Evolutionary conservation across 2,329 filamentous ascomycete genomes (phyloP).

Genomic region (Fusarium tupiense): DNA sequence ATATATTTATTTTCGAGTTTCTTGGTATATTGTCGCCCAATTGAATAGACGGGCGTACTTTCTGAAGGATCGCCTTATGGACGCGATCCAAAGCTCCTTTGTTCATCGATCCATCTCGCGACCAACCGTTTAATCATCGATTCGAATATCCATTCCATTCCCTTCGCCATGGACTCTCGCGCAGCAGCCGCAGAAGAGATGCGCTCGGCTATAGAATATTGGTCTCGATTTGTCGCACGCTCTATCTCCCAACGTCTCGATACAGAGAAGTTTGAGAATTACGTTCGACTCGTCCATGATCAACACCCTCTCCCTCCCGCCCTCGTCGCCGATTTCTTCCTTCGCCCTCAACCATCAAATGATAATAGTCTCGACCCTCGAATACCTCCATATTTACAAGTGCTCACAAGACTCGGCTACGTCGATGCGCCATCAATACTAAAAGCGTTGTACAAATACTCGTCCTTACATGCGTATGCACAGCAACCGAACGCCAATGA

Average conservation of each 20-base stretch:
- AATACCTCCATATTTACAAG: slow-evolving; percentile 67
- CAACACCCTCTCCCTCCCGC: slow-evolving; percentile 62
- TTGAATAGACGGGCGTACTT: not conserved
- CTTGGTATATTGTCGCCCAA: not conserved
- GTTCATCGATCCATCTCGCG: not conserved
- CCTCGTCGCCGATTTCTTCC: slow-evolving; percentile 66
- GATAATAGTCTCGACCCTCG: slow-evolving; percentile 66
- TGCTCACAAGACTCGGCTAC: slow-evolving; percentile 60
- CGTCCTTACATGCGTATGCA: slow-evolving; percentile 57
- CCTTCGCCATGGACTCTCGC: slow-evolving; percentile 42
- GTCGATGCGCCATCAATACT: slow-evolving; percentile 67
- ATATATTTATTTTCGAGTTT: not conserved
- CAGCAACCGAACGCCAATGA: slow-evolving; percentile 29
- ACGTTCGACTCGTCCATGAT: slow-evolving; percentile 58
- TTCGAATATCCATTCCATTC: not conserved
- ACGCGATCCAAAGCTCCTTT: slow-evolving; percentile 13
- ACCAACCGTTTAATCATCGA: not conserved
- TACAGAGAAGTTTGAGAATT: slow-evolving; percentile 62
- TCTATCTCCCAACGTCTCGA: slow-evolving; percentile 64
- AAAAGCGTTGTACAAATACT: slow-evolving; percentile 65
- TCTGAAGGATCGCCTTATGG: not conserved
- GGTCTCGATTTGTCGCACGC: slow-evolving; percentile 61
- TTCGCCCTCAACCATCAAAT: slow-evolving; percentile 62
- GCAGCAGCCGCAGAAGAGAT: slow-evolving; percentile 36
- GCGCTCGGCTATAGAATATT: slow-evolving; percentile 51